A percentile compares a stretch with the other conserved stretches of the same genome.
These are phyloP conservation scores for Sporothrix schenckii DNA, from an alignment of 2,329 filamentous ascomycete species.

Conservation along the genomic window DNA sequence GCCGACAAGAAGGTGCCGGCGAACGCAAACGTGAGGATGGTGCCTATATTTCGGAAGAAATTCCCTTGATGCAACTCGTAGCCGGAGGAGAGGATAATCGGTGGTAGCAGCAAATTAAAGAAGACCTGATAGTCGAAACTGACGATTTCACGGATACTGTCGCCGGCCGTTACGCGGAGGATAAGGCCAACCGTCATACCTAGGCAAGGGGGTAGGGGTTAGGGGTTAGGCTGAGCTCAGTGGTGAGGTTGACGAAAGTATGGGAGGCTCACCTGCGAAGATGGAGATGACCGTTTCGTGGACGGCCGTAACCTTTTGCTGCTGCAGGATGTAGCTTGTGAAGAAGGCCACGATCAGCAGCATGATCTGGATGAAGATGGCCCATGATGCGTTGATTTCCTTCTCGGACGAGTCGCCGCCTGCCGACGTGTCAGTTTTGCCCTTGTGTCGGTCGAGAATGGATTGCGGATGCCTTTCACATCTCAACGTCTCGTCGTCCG, in stretches of 20 bases:
- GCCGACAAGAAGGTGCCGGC: conserved; percentile 96
- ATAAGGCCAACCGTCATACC: conserved; percentile 95
- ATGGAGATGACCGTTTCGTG: conserved; percentile 99
- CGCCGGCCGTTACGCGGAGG: conserved; percentile 77
- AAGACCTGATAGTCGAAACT: conserved; percentile 99
- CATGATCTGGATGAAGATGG: conserved; percentile 93
- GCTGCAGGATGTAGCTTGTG: conserved; percentile 94
- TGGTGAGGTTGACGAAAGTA: too few species aligned
- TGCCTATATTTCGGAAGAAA: conserved; percentile 98
- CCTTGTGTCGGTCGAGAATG: neutral
- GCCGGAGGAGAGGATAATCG: conserved; percentile 94
- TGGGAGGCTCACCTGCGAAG: conserved; percentile 72
- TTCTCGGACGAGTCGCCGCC: conserved; percentile 83
- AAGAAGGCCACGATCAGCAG: conserved; percentile 93
- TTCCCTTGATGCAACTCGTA: conserved; percentile 98
- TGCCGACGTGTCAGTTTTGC: conserved; percentile 38
- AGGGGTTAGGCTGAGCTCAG: neutral
- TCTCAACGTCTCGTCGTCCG: neutral
- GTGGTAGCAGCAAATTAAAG: conserved; percentile 97
- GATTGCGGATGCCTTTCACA: neutral
- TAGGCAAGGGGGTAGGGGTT: conserved; percentile 44
- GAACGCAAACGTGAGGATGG: conserved; percentile 96
- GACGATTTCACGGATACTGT: conserved; percentile 84
- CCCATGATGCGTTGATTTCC: conserved; percentile 95
- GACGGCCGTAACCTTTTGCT: conserved; percentile 94